Conservation (phyloP, 2,329 filamentous ascomycete genomes). For the Escovopsis sp. region DNA sequence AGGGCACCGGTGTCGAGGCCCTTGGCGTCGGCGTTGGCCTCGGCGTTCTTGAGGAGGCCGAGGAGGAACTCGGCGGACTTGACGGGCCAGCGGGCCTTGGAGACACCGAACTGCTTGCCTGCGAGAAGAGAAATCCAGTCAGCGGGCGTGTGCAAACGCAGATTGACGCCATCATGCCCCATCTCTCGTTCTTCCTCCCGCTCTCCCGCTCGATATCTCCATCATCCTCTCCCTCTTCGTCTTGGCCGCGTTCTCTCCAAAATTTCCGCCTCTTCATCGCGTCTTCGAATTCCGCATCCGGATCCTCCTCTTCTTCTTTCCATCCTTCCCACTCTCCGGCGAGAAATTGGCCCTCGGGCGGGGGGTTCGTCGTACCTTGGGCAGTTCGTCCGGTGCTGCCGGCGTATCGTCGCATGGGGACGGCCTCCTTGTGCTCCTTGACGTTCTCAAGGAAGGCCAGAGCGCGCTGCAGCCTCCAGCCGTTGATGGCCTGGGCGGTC, state of each 20-base stretch:
- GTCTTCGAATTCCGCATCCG: neutral
- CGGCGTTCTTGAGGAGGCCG: slow-evolving; percentile 92
- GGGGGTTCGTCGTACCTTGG: slow-evolving; percentile 63
- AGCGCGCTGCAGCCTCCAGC: slow-evolving; percentile 94
- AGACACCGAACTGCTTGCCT: slow-evolving; percentile 99
- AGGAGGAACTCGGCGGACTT: slow-evolving; percentile 99
- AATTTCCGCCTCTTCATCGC: neutral
- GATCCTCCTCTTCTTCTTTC: neutral
- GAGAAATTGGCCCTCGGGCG: too few relatives aligned
- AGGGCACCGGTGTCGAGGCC: slow-evolving; percentile 95
- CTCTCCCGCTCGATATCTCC: neutral
- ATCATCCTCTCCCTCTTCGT: neutral
- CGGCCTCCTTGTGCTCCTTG: slow-evolving; percentile 88
- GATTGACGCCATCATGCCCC: neutral
- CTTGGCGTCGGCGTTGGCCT: slow-evolving; percentile 94
- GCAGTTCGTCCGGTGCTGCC: slow-evolving; percentile 90
- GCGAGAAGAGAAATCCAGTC: slow-evolving; percentile 13
- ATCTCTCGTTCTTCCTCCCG: neutral
- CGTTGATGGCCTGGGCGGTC: slow-evolving; percentile 98
- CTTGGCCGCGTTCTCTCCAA: too few relatives aligned
- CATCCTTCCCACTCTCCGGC: neutral
- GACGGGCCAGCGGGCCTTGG: slow-evolving; percentile 95
- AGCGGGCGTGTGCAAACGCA: slow-evolving; percentile 8
- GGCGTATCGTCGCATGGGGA: slow-evolving; percentile 96
- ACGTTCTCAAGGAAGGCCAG: slow-evolving; percentile 98